Base-by-base conservation (phyloP, 345 rosid species). In the Populus tremula region DNA sequence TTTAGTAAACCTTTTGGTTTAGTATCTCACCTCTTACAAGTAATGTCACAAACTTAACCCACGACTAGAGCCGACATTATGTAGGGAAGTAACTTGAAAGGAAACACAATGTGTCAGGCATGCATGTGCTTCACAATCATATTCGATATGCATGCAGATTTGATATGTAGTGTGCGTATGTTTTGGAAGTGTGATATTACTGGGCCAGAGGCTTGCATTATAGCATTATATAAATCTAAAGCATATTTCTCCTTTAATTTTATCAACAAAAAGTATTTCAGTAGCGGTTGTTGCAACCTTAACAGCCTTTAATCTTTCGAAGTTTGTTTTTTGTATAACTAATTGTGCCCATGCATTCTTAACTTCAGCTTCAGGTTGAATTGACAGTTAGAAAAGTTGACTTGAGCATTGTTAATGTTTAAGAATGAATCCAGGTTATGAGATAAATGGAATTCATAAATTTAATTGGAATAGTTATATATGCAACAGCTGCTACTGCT, bases 291-390 rank as follows among this genome's bases (percentile, higher is more conserved):
- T n/a, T 2, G 6, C 20, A 63, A 69, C 33, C 47, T 43, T 43
- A 33, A 43, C 47, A 10, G 47, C 13, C 47, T 41, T 41, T 41
- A 10, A 41, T 41, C 11, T 41, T 43, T 43, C 13, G 45, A 41
- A 10, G 76, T 41, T 62, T 5, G 41, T 6, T 38, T 11, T 12
- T 59, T 12, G 33, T 12, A 17, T 27, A n/a, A 41, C 54, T 38
- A 73, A 73, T 25, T 73, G 17, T 38, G 10, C 56, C 43, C 3
- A 8, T 41, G 20, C 68, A 8, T 36, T 25, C 47, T 20, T 41
- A 27, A 68, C 5, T 69, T 23, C 23, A 21, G 47, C 76, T 73
- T 27, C 31, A 17, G 76, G 69, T 73, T 64, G 54, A 59, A 39
- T n/a, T 59, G 41, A 23, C 17, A n/a, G 36, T 33, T 36, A 8